phyloP scores from a whole-genome alignment of 495 filamentous ascomycete genomes.

The Penicillium soppii region DNA sequence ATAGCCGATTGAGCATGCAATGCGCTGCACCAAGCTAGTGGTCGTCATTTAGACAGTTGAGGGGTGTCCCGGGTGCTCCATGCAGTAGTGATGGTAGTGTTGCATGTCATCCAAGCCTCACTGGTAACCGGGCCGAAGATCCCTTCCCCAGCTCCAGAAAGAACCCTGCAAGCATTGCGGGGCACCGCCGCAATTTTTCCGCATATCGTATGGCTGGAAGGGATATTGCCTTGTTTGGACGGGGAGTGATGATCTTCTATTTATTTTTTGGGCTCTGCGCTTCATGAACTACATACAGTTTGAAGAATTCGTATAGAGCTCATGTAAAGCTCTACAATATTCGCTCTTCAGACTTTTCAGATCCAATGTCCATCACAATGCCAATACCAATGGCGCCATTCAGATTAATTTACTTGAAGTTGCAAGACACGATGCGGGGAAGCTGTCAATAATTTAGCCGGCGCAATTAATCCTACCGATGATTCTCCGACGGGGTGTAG shows the following conservation, averaged over 20 bases:
- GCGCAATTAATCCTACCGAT: slow-evolving; percentile 7
- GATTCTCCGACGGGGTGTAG: slow-evolving; percentile 23
- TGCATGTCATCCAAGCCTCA: slow-evolving; percentile 13
- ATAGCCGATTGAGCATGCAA: neutral
- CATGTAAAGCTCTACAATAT: too few relatives aligned
- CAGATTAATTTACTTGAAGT: neutral
- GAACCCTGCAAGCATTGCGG: slow-evolving; percentile 4
- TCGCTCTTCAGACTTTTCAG: too few relatives aligned
- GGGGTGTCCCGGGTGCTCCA: slow-evolving; percentile 6
- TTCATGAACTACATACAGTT: too few relatives aligned
- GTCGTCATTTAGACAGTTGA: slow-evolving; percentile 10
- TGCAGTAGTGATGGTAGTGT: neutral
- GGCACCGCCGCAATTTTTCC: slow-evolving; percentile 31
- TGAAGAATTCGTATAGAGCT: too few relatives aligned
- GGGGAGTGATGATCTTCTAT: neutral
- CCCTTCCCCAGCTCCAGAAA: slow-evolving; percentile 6
- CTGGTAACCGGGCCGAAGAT: slow-evolving; percentile 22
- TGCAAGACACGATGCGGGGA: slow-evolving; percentile 17
- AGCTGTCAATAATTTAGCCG: slow-evolving; percentile 19
- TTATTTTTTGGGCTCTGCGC: too few relatives aligned
- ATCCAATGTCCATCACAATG: too few relatives aligned
- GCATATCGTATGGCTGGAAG: slow-evolving; percentile 20
- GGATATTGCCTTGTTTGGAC: neutral
- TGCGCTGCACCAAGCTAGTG: neutral
- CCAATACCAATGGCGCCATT: neutral